Evolutionary conservation across 768 basidiomycete species (phyloP).

Genomic region (Podaxis rugospora): DNA sequence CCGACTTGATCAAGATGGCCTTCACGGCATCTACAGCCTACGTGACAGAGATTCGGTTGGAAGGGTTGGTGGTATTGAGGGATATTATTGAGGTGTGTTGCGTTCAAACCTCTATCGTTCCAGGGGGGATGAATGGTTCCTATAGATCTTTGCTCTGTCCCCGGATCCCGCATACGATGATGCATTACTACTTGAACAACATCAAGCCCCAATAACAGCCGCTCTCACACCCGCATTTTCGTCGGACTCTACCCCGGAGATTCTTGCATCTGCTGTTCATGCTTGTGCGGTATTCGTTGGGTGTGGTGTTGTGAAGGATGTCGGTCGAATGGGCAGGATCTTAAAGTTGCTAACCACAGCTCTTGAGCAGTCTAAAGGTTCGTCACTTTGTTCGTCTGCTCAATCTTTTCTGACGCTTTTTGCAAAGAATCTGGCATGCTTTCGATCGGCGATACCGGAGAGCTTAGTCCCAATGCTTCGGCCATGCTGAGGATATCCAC

Average conservation of each 20-base stretch:
- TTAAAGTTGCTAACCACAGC: constrained; percentile 84
- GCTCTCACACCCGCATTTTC: constrained; percentile 97
- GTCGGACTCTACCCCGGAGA: constrained; percentile 92
- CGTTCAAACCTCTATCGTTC: neutral
- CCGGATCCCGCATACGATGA: constrained; percentile 94
- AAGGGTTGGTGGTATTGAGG: constrained; percentile 82
- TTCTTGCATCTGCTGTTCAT: constrained; percentile 86
- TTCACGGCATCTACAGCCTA: constrained; percentile 97
- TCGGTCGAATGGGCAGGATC: constrained; percentile 89
- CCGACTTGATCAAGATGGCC: constrained; percentile 95
- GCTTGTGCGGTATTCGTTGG: constrained; percentile 95
- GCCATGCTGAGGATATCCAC: constrained; percentile 93
- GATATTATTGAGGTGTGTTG: constrained; percentile 83
- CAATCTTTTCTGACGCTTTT: neutral
- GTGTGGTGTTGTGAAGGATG: constrained; percentile 89
- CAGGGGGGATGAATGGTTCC: constrained; percentile 6
- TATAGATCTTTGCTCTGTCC: constrained; percentile 79
- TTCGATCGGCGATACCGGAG: constrained; percentile 79
- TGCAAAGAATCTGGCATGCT: constrained; percentile 72
- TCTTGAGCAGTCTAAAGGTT: constrained; percentile 87
- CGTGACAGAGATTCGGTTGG: constrained; percentile 90
- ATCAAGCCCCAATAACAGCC: constrained; percentile 97
- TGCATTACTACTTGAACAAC: constrained; percentile 87
- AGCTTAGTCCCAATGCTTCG: constrained; percentile 90
- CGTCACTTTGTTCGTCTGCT: constrained; percentile 9